phyloP scores from a whole-genome alignment of 192 early-diverging fungal genomes.

The Coemansia sp. region DNA sequence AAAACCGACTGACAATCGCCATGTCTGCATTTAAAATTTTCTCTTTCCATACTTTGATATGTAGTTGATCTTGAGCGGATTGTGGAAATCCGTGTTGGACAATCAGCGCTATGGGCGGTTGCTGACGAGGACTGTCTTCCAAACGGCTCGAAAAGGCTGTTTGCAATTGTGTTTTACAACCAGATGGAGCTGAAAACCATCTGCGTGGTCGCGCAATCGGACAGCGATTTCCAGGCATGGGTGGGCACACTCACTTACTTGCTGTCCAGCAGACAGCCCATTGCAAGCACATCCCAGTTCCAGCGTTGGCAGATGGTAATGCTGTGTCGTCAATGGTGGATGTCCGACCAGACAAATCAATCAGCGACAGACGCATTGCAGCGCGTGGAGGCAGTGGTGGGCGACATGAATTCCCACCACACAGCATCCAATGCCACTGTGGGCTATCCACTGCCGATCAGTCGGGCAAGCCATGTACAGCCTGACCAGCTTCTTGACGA shows the following conservation, averaged over 20 bases:
- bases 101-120: conserved; percentile 50
- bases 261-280: conserved; percentile 33
- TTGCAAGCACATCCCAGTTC: conserved; percentile 27
- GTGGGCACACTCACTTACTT: conserved; percentile 38
- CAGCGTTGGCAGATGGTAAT: conserved; percentile 48
- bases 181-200: conserved; percentile 42
- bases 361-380: conserved; percentile 39
- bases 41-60: background rate
- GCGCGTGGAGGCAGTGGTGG: conserved; percentile 23
- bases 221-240: conserved; percentile 44
- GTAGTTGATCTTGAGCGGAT: conserved; percentile 57
- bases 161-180: conserved; percentile 51
- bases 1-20: background rate
- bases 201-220: conserved; percentile 37
- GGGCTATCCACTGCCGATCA: conserved; percentile 10
- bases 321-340: conserved; percentile 53
- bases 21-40: background rate
- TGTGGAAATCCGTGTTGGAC: conserved; percentile 47
- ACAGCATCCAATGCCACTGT: background rate
- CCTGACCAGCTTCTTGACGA: conserved; percentile 4
- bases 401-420: background rate
- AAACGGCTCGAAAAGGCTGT: conserved; percentile 37
- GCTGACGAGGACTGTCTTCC: conserved; percentile 40
- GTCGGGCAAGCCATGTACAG: background rate
- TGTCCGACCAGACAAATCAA: conserved; percentile 34